Evolutionary conservation across 306 rosid species (phyloP).

Genomic region (Cicer cuneatum): DNA sequence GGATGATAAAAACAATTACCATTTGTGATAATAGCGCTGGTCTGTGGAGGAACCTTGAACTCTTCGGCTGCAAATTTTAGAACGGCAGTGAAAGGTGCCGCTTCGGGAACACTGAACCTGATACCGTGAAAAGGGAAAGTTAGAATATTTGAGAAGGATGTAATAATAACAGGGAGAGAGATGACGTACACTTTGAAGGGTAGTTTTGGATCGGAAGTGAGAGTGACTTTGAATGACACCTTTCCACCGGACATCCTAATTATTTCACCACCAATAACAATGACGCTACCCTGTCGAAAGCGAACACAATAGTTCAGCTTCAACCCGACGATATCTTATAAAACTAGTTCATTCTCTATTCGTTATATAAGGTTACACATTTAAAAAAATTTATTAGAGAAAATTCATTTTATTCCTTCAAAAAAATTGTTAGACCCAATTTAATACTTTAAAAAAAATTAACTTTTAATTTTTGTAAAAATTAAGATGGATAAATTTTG

Average conservation of each 20-base stretch:
- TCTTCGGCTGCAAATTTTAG: constrained; percentile 96
- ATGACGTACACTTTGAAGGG: constrained; percentile 87
- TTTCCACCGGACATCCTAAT: constrained; percentile 85
- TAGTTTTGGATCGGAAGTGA: constrained; percentile 97
- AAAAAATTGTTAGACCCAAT: too few species aligned
- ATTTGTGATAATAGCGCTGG: constrained; percentile 98
- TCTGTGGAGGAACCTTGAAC: constrained; percentile 98
- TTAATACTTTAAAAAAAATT: too few species aligned
- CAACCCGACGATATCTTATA: neutral
- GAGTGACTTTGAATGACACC: constrained; percentile 97
- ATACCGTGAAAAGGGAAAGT: constrained; percentile 20
- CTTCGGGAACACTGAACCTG: constrained; percentile 98
- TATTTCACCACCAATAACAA: neutral
- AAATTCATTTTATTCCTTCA: too few species aligned
- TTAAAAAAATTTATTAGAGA: too few species aligned
- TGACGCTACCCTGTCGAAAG: neutral
- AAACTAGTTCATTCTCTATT: too few species aligned
- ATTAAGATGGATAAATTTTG: too few species aligned
- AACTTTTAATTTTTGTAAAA: too few species aligned
- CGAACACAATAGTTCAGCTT: neutral
- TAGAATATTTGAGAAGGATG: neutral
- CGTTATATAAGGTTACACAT: too few species aligned
- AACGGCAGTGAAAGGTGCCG: constrained; percentile 98
- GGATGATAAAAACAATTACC: constrained; percentile 49
- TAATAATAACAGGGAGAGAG: neutral